These are phyloP conservation scores for Tubosaeta brunneosetosa DNA, from an alignment of 768 basidiomycete species.

Conservation along the genomic window DNA sequence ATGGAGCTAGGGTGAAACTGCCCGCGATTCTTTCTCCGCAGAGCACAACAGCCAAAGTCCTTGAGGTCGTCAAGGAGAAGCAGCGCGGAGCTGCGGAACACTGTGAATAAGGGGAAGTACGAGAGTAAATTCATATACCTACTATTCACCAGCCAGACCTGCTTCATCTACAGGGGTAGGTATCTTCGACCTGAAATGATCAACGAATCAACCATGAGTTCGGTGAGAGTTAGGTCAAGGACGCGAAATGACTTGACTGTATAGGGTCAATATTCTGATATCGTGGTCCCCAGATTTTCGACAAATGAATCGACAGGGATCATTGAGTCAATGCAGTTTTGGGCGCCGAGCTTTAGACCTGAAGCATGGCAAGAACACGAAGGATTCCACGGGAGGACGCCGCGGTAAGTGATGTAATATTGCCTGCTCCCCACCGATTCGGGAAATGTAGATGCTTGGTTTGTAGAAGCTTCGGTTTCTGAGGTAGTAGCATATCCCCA, in stretches of 20 bases:
- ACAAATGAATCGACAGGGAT: neutral
- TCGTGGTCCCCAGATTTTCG: neutral
- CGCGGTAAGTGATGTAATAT: neutral
- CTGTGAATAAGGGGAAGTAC: conserved; percentile 3
- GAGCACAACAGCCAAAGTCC: conserved; percentile 14
- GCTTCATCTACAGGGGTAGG: neutral
- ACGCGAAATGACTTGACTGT: neutral
- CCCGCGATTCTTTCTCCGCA: conserved; percentile 20
- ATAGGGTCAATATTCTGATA: neutral
- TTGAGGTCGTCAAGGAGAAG: conserved; percentile 20
- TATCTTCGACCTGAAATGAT: neutral
- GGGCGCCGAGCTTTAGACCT: neutral
- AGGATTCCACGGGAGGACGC: neutral
- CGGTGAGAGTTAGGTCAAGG: neutral
- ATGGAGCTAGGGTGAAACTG: conserved; percentile 13
- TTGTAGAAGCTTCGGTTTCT: conserved; percentile 8
- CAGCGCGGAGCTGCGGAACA: conserved; percentile 20
- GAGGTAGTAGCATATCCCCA: neutral
- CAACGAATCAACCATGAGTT: neutral
- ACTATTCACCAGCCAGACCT: neutral
- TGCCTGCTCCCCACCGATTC: neutral
- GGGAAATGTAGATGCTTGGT: neutral
- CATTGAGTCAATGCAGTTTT: neutral
- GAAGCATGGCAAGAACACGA: neutral
- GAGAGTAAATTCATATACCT: conserved; percentile 13